Evolutionary conservation across 805 yeast species (phyloP).

Genomic region (Brettanomyces naardenensis): DNA sequence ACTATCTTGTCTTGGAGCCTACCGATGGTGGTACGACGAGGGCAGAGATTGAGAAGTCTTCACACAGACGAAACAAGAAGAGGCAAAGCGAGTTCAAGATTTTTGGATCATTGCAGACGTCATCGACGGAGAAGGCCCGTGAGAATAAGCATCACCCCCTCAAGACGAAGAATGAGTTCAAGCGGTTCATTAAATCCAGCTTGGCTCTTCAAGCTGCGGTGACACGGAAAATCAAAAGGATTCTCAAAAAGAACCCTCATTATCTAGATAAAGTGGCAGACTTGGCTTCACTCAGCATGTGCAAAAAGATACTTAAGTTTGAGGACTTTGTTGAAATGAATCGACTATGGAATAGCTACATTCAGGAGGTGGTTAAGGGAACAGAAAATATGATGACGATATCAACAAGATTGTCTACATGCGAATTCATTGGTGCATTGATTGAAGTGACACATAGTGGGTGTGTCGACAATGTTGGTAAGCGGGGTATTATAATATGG

Average conservation of each 20-base stretch:
- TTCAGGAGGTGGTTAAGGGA: conserved; percentile 41
- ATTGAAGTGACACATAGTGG: conserved; percentile 50
- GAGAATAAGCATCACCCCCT: conserved; percentile 16
- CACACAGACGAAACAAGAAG: conserved; percentile 13
- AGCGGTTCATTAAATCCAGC: conserved; percentile 31
- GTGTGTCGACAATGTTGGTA: conserved; percentile 51
- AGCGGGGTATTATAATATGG: conserved; percentile 72
- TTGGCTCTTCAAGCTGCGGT: conserved; percentile 32
- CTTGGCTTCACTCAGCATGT: conserved; percentile 15
- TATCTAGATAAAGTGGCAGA: conserved; percentile 13
- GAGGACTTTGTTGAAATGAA: conserved; percentile 48
- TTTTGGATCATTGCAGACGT: background rate
- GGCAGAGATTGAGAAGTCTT: conserved; percentile 9
- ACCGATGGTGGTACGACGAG: conserved; percentile 24
- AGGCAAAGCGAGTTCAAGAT: background rate
- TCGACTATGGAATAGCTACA: conserved; percentile 68
- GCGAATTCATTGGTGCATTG: conserved; percentile 77
- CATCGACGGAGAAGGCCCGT: conserved; percentile 2
- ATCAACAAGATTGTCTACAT: conserved; percentile 55
- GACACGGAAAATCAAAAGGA: conserved; percentile 27
- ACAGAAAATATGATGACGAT: conserved; percentile 22
- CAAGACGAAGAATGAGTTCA: conserved; percentile 33
- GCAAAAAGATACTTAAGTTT: conserved; percentile 26
- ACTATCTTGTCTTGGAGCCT: conserved; percentile 32
- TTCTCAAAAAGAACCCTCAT: conserved; percentile 19